Evolutionary conservation across 352 stramenopile species (phyloP).

Genomic region (Globisporangium carolinianum): DNA sequence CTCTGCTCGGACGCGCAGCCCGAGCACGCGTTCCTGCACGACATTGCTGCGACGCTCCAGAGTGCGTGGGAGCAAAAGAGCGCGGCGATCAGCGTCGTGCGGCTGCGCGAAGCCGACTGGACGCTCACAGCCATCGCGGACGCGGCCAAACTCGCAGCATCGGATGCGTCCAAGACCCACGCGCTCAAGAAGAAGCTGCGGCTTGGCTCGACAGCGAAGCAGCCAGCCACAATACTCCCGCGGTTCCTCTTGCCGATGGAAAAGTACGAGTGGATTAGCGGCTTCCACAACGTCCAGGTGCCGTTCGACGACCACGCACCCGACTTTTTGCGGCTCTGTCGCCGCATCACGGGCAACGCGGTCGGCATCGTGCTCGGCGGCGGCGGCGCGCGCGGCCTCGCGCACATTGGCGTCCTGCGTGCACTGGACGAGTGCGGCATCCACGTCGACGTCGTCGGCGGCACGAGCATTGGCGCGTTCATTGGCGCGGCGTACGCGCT

Average conservation of each 20-base stretch:
- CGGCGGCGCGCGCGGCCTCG: conserved; percentile 89
- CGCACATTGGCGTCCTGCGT: conserved; percentile 91
- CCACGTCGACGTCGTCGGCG: conserved; percentile 91
- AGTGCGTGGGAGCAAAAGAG: conserved; percentile 69
- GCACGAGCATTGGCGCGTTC: conserved; percentile 87
- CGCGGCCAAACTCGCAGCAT: conserved; percentile 33
- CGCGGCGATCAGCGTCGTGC: conserved; percentile 67
- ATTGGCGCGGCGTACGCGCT: conserved; percentile 79
- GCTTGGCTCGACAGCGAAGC: conserved; percentile 26
- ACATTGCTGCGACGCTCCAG: conserved; percentile 63
- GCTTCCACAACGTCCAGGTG: conserved; percentile 81
- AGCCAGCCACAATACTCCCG: conserved; percentile 41
- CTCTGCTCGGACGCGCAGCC: conserved; percentile 69
- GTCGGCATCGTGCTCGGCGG: conserved; percentile 92
- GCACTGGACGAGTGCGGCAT: conserved; percentile 90
- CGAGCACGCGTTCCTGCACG: conserved; percentile 58
- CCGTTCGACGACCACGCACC: conserved; percentile 64
- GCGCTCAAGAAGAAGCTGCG: conserved; percentile 51
- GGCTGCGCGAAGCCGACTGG: conserved; percentile 72
- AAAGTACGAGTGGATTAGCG: conserved; percentile 83
- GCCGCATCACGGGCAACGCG: conserved; percentile 88
- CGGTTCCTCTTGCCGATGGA: conserved; percentile 73
- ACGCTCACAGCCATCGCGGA: conserved; percentile 49
- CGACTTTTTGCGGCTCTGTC: conserved; percentile 83
- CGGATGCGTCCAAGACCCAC: conserved; percentile 44